Evolutionary conservation across 78 protist genomes (phyloP).

Genomic region (Speleostelium caveatum): DNA sequence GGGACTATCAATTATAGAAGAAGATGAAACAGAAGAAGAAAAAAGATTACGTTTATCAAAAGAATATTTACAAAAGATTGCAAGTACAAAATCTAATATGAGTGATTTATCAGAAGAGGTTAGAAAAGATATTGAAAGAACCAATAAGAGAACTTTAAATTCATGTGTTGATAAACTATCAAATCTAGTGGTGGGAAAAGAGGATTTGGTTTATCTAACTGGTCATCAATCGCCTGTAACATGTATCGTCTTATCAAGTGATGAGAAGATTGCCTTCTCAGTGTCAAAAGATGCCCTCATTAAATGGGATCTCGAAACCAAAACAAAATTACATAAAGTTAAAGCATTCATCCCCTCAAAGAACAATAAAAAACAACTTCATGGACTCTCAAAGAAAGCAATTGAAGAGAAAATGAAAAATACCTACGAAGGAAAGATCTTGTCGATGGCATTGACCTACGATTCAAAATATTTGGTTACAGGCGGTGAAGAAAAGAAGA

Average conservation of each 20-base stretch:
- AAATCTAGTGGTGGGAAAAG: constrained; percentile 1
- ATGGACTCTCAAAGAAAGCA: background rate
- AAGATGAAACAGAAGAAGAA: constrained; percentile 79
- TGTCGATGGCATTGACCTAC: constrained; percentile 82
- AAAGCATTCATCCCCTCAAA: constrained; percentile 32
- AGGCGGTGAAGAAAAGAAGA: constrained; percentile 77
- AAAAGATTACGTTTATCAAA: constrained; percentile 63
- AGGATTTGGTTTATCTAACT: background rate
- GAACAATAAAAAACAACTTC: constrained; percentile 29
- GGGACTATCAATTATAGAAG: constrained; percentile 39
- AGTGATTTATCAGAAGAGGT: background rate
- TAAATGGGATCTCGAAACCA: constrained; percentile 52
- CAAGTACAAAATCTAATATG: constrained; percentile 13
- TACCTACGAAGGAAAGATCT: constrained; percentile 34
- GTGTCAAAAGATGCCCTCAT: constrained; percentile 80
- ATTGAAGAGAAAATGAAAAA: constrained; percentile 1
- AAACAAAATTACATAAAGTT: constrained; percentile 23
- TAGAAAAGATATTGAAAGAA: constrained; percentile 9
- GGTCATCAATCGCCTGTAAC: constrained; percentile 81
- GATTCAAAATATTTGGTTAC: constrained; percentile 87
- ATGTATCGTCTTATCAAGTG: constrained; percentile 61
- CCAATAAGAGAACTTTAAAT: background rate
- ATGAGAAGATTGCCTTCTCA: constrained; percentile 56
- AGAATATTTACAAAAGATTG: constrained; percentile 50
- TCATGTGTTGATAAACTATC: constrained; percentile 4